phyloP scores from a whole-genome alignment of 805 yeast genomes.

The Yamadazyma scolyti region DNA sequence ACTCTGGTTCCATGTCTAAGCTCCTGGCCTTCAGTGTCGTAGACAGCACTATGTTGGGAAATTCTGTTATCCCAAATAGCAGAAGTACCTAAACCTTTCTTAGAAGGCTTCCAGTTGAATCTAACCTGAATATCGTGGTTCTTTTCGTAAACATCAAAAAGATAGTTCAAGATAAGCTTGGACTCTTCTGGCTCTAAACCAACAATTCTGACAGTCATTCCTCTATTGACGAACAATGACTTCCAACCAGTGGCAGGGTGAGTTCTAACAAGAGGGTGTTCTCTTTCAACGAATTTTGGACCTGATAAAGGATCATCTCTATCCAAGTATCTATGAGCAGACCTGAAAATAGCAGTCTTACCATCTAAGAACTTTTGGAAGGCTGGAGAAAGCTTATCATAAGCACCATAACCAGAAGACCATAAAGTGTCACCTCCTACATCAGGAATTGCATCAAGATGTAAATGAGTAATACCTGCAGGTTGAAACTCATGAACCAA shows the following conservation, averaged over 20 bases:
- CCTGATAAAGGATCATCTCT: slow-evolving; percentile 44
- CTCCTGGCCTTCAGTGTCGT: slow-evolving; percentile 43
- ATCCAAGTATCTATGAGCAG: slow-evolving; percentile 40
- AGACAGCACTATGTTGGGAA: slow-evolving; percentile 49
- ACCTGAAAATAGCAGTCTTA: slow-evolving; percentile 40
- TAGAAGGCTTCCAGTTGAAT: slow-evolving; percentile 47
- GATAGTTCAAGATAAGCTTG: slow-evolving; percentile 42
- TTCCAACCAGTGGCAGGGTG: slow-evolving; percentile 67
- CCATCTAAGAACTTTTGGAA: slow-evolving; percentile 50
- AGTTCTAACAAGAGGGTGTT: slow-evolving; percentile 59
- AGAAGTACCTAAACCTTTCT: slow-evolving; percentile 41
- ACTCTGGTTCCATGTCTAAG: slow-evolving; percentile 52
- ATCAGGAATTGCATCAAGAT: slow-evolving; percentile 36
- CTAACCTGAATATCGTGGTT: slow-evolving; percentile 55
- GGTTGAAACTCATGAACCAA: slow-evolving; percentile 34
- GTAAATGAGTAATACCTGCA: slow-evolving; percentile 35
- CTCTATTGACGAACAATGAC: slow-evolving; percentile 49
- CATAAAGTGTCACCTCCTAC: slow-evolving; percentile 56
- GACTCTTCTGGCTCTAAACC: slow-evolving; percentile 52
- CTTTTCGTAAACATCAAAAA: slow-evolving; percentile 44
- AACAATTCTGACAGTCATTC: slow-evolving; percentile 48
- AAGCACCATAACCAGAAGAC: slow-evolving; percentile 55
- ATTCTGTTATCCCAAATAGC: slow-evolving; percentile 62
- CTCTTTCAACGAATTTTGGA: slow-evolving; percentile 46
- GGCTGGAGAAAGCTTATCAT: slow-evolving; percentile 51